Conservation (phyloP, 1,284 basidiomycete species). For the Rhodotorula sp. region DNA sequence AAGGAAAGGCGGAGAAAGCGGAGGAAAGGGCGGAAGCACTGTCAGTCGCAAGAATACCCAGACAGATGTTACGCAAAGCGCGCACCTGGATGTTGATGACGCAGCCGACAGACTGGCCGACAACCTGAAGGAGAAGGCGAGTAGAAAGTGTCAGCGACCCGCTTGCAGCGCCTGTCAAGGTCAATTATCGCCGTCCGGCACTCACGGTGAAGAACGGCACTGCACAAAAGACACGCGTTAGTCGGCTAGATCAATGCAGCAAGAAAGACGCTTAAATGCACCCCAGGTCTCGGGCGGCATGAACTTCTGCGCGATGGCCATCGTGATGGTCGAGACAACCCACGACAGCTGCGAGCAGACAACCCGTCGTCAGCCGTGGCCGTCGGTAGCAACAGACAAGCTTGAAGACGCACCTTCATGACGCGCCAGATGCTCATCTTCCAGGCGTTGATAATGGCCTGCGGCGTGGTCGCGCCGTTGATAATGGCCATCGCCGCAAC, state of each 20-base stretch:
- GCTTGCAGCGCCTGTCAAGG: not conserved
- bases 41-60: too few relatives aligned
- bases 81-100: constrained; percentile 40
- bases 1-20: too few relatives aligned
- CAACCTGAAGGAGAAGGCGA: constrained; percentile 6
- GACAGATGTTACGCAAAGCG: not conserved
- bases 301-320: constrained; percentile 72
- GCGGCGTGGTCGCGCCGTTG: constrained; percentile 70
- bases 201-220: constrained; percentile 42
- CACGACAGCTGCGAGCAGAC: constrained; percentile 60
- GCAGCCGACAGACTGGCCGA: constrained; percentile 38
- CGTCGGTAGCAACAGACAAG: not conserved
- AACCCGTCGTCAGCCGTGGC: not conserved
- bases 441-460: constrained; percentile 69
- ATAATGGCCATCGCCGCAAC: constrained; percentile 77
- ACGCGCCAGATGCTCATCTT: constrained; percentile 73
- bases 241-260: not conserved
- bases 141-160: constrained; percentile 5
- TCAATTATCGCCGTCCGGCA: not conserved
- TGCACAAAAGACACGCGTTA: constrained; percentile 5
- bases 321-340: constrained; percentile 70
- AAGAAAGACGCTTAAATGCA: not conserved
- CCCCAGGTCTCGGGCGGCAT: constrained; percentile 61
- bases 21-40: too few relatives aligned
- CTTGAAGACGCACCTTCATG: constrained; percentile 60